phyloP scores from a whole-genome alignment of 2,329 filamentous ascomycete species.

The Trichophyton equinum region DNA sequence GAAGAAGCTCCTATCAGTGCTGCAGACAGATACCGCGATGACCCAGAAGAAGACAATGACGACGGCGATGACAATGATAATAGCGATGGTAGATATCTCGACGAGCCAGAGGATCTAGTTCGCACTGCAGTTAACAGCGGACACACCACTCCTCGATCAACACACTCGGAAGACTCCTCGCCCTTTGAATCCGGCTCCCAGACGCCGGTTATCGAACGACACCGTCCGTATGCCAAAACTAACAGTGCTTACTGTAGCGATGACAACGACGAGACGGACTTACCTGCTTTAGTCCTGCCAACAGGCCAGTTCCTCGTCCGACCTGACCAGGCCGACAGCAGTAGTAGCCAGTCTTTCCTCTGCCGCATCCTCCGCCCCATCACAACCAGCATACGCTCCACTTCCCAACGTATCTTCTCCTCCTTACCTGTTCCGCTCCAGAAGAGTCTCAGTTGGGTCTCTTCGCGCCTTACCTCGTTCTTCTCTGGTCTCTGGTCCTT shows the following conservation, averaged over 20 bases:
- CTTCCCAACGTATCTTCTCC: constrained; percentile 30
- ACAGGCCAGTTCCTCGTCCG: constrained; percentile 23
- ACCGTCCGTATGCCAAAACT: constrained; percentile 26
- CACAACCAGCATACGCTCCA: constrained; percentile 19
- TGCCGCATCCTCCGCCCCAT: neutral
- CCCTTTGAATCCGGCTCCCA: constrained; percentile 29
- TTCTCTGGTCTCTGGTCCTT: constrained; percentile 68
- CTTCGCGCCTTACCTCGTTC: constrained; percentile 38
- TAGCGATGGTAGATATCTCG: constrained; percentile 28
- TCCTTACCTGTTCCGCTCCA: constrained; percentile 43
- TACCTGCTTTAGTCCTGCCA: neutral
- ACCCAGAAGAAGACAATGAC: constrained; percentile 3
- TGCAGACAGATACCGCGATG: constrained; percentile 31
- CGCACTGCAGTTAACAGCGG: neutral
- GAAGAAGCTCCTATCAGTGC: constrained; percentile 23
- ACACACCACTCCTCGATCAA: neutral
- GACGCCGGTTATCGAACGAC: constrained; percentile 26
- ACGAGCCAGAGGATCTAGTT: constrained; percentile 22
- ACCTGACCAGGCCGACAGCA: constrained; percentile 33
- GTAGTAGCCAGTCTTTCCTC: neutral
- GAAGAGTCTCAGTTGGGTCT: constrained; percentile 34
- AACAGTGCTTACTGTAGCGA: constrained; percentile 10
- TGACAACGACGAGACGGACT: neutral
- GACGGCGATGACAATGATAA: too few species aligned
- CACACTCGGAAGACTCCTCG: neutral